These are phyloP conservation scores for Carex littledalei DNA, from an alignment of 176 grass and related monocot genomes.

Conservation along the genomic window DNA sequence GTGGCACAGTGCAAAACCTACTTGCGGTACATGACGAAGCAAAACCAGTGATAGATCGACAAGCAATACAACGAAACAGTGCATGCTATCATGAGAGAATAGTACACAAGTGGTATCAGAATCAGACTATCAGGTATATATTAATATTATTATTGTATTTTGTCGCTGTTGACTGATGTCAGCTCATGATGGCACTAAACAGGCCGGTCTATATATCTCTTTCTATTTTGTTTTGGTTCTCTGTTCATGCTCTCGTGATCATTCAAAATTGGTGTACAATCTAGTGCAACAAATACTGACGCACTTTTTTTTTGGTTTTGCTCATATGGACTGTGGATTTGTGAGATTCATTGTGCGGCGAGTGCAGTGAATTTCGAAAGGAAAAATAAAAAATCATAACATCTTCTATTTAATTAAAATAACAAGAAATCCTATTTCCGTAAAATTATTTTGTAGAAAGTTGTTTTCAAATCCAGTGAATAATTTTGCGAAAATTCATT, in stretches of 20 bases:
- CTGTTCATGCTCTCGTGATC: constrained; percentile 10
- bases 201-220: neutral
- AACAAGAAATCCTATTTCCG: no score
- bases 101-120: neutral
- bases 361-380: neutral
- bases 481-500: no score
- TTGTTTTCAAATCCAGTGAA: no score
- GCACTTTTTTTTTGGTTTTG: neutral
- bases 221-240: neutral
- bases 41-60: neutral
- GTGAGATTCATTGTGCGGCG: neutral
- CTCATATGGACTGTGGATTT: neutral
- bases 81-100: neutral
- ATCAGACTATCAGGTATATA: neutral
- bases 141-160: neutral
- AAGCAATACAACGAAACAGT: neutral
- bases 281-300: neutral
- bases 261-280: neutral
- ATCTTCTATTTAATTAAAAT: no score
- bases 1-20: neutral
- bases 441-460: no score
- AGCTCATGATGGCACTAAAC: neutral
- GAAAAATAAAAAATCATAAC: no score
- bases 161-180: neutral
- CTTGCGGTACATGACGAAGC: neutral